Base-by-base conservation (phyloP, 1,284 basidiomycete species). In the Moesziomyces sp. region DNA sequence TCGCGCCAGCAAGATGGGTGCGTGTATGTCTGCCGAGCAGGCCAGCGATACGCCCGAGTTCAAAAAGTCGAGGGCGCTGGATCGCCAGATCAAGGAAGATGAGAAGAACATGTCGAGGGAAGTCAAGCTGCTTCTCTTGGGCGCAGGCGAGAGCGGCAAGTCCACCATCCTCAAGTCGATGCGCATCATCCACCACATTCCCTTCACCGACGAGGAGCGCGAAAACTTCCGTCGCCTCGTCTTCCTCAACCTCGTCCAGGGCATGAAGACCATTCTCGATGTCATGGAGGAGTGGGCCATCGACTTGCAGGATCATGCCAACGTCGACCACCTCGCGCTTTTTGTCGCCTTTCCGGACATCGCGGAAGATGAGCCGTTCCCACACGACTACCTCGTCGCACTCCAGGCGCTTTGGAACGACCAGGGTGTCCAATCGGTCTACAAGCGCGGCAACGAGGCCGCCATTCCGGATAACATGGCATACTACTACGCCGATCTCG, bases 91-190 rank as follows among this genome's bases (percentile, higher is more conserved):
- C 65, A 67, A 58, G 35, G 67, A 74, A 21, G 78, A 82, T 52
- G 78, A 79, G 48, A 79, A 78, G 64, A 54, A 49, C 4, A 53
- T 78, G 24, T 51, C 61, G 1, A 61, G 57, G 16, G 77, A 81
- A 60, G 73, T 82, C 57, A 77, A 54, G 75, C 57, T 65, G 54
- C 87, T 97, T 55, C 87, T 97, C 24, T 88, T 97, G 30, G 94
- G 94, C 40, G 94, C 94, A 46, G 94, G 94, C 40, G 94, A 96
- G 82, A 93, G 91, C 34, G 94, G 94, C 46, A 97, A 97, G 85
- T 93, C 92, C 13, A 97, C 94, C 5, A 88, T 94, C 76, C 88
- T 94, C 83, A 94, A 94, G 90, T 92, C 93, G 90, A 94, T 94
- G 92, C 90, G 93, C 28, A 86, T 94, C 46, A 93, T 94, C 66